Conservation (phyloP, 257 asterid genomes). For the Anisodus tanguticus region DNA sequence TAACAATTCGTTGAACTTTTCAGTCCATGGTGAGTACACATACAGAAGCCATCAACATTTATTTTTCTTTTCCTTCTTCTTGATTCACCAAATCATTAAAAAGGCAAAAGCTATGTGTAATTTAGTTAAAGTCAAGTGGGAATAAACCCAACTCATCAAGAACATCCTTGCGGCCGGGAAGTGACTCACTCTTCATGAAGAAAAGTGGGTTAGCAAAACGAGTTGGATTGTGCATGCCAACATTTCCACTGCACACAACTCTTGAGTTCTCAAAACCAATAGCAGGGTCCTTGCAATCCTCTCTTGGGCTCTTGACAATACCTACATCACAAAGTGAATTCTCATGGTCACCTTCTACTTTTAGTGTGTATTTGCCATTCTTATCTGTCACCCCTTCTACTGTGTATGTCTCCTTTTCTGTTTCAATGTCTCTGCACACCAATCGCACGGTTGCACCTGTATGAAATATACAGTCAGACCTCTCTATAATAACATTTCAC, state of each 20-base stretch:
- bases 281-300: constrained; percentile 38
- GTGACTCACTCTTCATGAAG: constrained; percentile 35
- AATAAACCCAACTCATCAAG: constrained; percentile 37
- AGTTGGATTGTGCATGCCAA: constrained; percentile 32
- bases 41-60: constrained; percentile 21
- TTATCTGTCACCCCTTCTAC: constrained; percentile 34
- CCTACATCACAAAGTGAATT: constrained; percentile 48
- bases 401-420: constrained; percentile 24
- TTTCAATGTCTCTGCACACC: constrained; percentile 39
- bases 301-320: constrained; percentile 38
- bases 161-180: constrained; percentile 32
- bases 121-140: neutral
- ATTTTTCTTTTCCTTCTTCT: neutral
- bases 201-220: constrained; percentile 54
- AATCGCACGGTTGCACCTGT: constrained; percentile 47
- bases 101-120: neutral
- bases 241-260: constrained; percentile 40
- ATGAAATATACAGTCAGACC: neutral
- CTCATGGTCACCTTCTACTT: constrained; percentile 44
- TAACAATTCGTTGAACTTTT: neutral
- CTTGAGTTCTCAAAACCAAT: constrained; percentile 33
- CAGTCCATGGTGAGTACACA: constrained; percentile 22
- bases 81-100: constrained; percentile 23
- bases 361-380: constrained; percentile 40
- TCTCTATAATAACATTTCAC: neutral